A percentile compares a stretch with the other conserved stretches of the same genome.
phyloP scores from a whole-genome alignment of 176 grass and related monocot genomes.

The Puya raimondii region DNA sequence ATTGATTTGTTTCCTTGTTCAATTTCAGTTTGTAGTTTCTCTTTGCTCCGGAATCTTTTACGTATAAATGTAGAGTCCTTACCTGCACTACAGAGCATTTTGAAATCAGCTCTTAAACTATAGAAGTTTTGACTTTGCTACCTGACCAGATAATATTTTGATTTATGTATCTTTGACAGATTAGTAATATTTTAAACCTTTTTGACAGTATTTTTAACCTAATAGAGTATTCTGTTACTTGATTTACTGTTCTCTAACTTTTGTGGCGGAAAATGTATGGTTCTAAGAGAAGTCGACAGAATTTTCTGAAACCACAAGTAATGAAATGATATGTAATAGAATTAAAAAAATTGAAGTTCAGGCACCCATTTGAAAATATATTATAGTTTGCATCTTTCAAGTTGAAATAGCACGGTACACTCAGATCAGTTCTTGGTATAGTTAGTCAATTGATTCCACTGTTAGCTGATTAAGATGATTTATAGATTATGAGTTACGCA shows the following conservation, averaged over 20 bases:
- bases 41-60: not conserved
- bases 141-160: too few relatives aligned
- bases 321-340: not conserved
- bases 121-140: too few relatives aligned
- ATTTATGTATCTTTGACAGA: too few relatives aligned
- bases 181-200: too few relatives aligned
- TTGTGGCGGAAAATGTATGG: too few relatives aligned
- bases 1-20: not conserved
- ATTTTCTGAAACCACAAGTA: too few relatives aligned
- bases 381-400: not conserved
- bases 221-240: too few relatives aligned
- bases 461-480: not conserved
- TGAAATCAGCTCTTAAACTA: too few relatives aligned
- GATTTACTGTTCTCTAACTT: too few relatives aligned
- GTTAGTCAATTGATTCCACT: not conserved
- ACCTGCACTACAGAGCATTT: too few relatives aligned
- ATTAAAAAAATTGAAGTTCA: not conserved
- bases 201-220: not conserved
- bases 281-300: too few relatives aligned
- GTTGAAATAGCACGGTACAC: not conserved
- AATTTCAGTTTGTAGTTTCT: not conserved
- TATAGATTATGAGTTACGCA: not conserved
- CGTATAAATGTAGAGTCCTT: too few relatives aligned
- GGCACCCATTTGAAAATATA: not conserved
- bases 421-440: not conserved